Conservation (phyloP, 2,329 filamentous ascomycete genomes). For the Cadophora gregata region DNA sequence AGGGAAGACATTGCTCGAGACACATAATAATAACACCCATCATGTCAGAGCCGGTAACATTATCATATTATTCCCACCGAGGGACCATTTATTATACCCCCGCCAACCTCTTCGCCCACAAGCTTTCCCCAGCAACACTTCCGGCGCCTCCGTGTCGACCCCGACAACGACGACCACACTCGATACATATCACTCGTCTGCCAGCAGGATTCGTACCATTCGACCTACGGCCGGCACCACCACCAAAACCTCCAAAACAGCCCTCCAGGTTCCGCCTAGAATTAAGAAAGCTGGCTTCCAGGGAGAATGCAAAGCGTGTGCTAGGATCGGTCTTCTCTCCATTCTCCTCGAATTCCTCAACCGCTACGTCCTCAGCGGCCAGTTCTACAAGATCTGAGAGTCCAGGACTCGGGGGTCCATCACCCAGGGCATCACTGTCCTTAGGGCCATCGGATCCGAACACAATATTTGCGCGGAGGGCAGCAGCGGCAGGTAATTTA, state of each 20-base stretch:
- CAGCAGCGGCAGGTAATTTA: slow-evolving; percentile 20
- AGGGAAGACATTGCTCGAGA: slow-evolving; percentile 19
- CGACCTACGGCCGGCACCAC: slow-evolving; percentile 43
- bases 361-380: slow-evolving; percentile 33
- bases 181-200: slow-evolving; percentile 60
- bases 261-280: slow-evolving; percentile 46
- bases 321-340: slow-evolving; percentile 43
- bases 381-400: slow-evolving; percentile 36
- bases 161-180: slow-evolving; percentile 58
- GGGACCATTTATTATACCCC: slow-evolving; percentile 42
- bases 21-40: slow-evolving; percentile 33
- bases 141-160: slow-evolving; percentile 54
- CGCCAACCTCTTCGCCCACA: slow-evolving; percentile 24
- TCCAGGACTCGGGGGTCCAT: slow-evolving; percentile 25
- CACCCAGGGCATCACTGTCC: slow-evolving; percentile 31
- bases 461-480: slow-evolving; percentile 37
- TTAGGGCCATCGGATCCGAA: slow-evolving; percentile 32
- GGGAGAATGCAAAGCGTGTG: slow-evolving; percentile 45
- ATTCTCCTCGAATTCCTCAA: slow-evolving; percentile 31
- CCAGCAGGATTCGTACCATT: slow-evolving; percentile 50
- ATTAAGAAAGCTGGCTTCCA: slow-evolving; percentile 53
- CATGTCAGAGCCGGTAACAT: slow-evolving; percentile 39
- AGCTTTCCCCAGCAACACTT: slow-evolving; percentile 34
- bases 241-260: slow-evolving; percentile 41
- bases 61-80: slow-evolving; percentile 38